Conservation (phyloP, 2,329 filamentous ascomycete genomes). For the Arthroderma sp. region DNA sequence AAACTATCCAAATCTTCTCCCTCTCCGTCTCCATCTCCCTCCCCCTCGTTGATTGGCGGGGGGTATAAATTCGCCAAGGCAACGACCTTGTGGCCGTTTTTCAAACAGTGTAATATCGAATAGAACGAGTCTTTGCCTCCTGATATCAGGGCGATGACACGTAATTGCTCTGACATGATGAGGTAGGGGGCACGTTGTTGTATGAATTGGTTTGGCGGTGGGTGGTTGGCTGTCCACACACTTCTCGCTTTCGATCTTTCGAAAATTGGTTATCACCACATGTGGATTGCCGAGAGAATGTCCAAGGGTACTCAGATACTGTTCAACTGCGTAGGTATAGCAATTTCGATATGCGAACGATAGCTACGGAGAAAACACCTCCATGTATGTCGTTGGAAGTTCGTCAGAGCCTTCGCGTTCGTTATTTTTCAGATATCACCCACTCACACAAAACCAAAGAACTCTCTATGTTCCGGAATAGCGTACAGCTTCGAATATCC, state of each 20-base stretch:
- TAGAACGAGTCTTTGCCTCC: slow-evolving; percentile 97
- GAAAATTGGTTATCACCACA: not conserved
- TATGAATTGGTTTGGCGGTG: not conserved
- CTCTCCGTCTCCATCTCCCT: slow-evolving; percentile 28
- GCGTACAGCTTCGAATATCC: too few species aligned
- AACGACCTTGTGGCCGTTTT: slow-evolving; percentile 71
- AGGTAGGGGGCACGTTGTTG: not conserved
- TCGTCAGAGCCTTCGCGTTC: too few species aligned
- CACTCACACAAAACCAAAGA: too few species aligned
- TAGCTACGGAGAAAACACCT: too few species aligned
- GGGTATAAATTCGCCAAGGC: slow-evolving; percentile 85
- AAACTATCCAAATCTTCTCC: slow-evolving; percentile 76
- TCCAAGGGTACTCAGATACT: too few species aligned
- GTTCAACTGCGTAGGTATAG: not conserved
- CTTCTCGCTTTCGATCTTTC: too few species aligned
- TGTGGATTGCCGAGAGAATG: not conserved
- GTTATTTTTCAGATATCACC: too few species aligned
- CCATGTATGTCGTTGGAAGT: too few species aligned
- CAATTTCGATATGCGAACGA: not conserved
- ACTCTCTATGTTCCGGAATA: too few species aligned
- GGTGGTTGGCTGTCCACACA: too few species aligned
- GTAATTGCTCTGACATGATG: slow-evolving; percentile 26
- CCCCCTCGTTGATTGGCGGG: slow-evolving; percentile 15
- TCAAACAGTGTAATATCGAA: slow-evolving; percentile 77
- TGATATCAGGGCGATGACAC: slow-evolving; percentile 85